Base-by-base conservation (phyloP, 2,329 filamentous ascomycete species). In the Pseudogymnoascus destructans region DNA sequence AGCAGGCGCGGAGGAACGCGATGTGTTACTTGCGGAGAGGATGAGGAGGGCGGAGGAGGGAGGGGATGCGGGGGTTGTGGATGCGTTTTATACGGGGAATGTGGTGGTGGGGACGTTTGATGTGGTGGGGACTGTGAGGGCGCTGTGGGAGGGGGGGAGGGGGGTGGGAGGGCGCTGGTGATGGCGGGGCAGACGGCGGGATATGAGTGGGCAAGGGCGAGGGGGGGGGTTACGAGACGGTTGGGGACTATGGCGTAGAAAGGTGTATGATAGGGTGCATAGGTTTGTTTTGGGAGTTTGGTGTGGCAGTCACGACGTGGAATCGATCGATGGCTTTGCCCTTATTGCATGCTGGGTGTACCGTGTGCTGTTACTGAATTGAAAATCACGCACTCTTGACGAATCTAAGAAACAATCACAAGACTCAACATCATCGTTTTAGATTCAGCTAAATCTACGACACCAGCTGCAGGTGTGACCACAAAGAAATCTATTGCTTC, bases 41-140 rank as follows among this genome's bases (percentile, higher is more conserved):
- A 57, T 62, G 7, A 61, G 42, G 13, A 40, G 58, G 23, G 61
- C 62, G 23, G 55, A 60, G 25, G 62, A 64, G 17, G 65, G 63
- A 5, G 64, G 65, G 23, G 64, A 66, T 54, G 59, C 64, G 32
- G 57, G 61, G 38, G 55, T 64, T 8, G 60, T 69, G 55, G 68
- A 69, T 64, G 61, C 65, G 10, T 66, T 69, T 40, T 70, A 66
- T 63, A 64, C 66, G 15, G 68, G 67, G 6, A 66, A 64, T 8
- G 65, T 64, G 9, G 64, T 67, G 40, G 61, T 70, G 13, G 65
- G 64, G 8, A 67, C 69, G 15, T 69, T 70, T 52, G 65, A 69
- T 61, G 61, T 70, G 27, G 55, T 70, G 40, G 61, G 67, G 57
- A 68, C 64, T 35, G 55, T 70, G 30, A 60, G 65, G 49, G 64